Evolutionary conservation across 495 filamentous ascomycete genomes (phyloP).

Genomic region (Mytilinidion resinicola): DNA sequence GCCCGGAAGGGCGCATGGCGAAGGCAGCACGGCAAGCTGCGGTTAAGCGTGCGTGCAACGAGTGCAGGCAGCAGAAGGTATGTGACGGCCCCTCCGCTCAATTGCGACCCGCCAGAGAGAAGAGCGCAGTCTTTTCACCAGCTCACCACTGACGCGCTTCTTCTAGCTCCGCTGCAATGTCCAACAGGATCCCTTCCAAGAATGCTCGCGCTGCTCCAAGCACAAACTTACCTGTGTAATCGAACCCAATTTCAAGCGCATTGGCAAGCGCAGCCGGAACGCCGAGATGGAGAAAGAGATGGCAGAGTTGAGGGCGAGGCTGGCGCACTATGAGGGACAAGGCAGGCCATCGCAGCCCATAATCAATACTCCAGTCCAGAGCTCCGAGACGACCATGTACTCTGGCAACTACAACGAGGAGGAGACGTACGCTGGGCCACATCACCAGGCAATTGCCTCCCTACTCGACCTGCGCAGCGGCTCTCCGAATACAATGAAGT

Average conservation of each 20-base stretch:
- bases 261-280: conserved; percentile 84
- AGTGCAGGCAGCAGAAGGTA: conserved; percentile 93
- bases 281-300: conserved; percentile 80
- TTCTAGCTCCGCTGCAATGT: conserved; percentile 82
- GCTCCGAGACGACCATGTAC: conserved; percentile 11
- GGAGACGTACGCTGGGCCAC: conserved; percentile 62
- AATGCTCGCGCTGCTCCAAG: conserved; percentile 78
- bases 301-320: conserved; percentile 49
- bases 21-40: conserved; percentile 9
- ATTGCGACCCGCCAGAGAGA: not conserved
- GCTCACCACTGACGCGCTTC: not conserved
- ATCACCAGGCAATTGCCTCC: conserved; percentile 63
- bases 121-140: conserved; percentile 5
- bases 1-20: conserved; percentile 4
- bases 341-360: conserved; percentile 23
- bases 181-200: conserved; percentile 71
- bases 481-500: conserved; percentile 18
- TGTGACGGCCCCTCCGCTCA: conserved; percentile 16
- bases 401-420: conserved; percentile 27
- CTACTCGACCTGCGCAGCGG: conserved; percentile 65
- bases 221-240: conserved; percentile 86
- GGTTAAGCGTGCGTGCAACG: conserved; percentile 64
- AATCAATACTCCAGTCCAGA: conserved; percentile 17
- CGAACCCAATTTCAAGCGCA: conserved; percentile 87
- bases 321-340: conserved; percentile 31